These are phyloP conservation scores for Diatrype stigma DNA, from an alignment of 2,329 filamentous ascomycete species.

Conservation along the genomic window DNA sequence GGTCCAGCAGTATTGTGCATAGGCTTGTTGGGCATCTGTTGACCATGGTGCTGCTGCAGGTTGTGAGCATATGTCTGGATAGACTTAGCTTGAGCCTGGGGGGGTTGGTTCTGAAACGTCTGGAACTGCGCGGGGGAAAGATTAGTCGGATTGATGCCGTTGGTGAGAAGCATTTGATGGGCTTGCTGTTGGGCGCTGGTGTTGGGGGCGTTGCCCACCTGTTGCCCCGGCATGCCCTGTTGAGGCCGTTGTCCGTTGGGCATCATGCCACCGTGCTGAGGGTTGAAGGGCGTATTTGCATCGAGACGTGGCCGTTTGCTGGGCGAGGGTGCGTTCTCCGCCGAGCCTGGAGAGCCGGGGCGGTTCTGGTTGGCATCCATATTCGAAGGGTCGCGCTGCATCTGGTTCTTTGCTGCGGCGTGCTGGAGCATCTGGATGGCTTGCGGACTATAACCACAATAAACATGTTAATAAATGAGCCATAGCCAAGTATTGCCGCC, in stretches of 20 bases:
- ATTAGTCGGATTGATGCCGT: conserved; percentile 71
- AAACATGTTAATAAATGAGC: conserved; percentile 11
- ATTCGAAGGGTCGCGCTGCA: conserved; percentile 82
- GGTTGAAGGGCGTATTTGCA: conserved; percentile 66
- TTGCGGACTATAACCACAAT: conserved; percentile 48
- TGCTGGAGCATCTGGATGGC: conserved; percentile 64
- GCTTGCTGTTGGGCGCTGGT: conserved; percentile 31
- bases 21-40: conserved; percentile 75
- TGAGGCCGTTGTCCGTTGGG: conserved; percentile 65
- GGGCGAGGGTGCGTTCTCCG: conserved; percentile 86
- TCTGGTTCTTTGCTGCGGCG: conserved; percentile 66
- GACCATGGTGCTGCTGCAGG: conserved; percentile 76
- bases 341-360: conserved; percentile 75
- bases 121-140: conserved; percentile 76
- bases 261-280: conserved; percentile 66
- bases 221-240: conserved; percentile 69
- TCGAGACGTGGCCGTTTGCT: conserved; percentile 86
- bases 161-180: conserved; percentile 59
- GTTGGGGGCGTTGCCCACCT: conserved; percentile 53
- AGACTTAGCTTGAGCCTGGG: conserved; percentile 70
- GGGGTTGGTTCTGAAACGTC: conserved; percentile 50
- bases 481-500: background rate
- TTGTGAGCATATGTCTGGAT: conserved; percentile 84
- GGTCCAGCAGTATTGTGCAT: conserved; percentile 70
- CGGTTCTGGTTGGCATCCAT: conserved; percentile 82